Conservation (phyloP, 495 filamentous ascomycete genomes). For the Chaetomium tenue region DNA sequence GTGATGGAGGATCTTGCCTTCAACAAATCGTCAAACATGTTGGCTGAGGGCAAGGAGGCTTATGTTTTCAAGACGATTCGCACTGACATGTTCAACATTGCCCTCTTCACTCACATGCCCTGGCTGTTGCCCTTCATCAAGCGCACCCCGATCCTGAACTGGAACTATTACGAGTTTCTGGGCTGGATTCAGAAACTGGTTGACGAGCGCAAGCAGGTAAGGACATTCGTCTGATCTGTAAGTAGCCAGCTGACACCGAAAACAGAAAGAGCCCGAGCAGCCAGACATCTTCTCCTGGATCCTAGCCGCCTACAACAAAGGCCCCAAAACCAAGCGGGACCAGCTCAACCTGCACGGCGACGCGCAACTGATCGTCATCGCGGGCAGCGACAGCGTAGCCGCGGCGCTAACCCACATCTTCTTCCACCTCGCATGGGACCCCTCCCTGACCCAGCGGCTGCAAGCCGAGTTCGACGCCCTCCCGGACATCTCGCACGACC, state of each 20-base stretch:
- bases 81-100: constrained; percentile 29
- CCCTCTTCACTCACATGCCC: constrained; percentile 28
- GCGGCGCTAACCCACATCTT: constrained; percentile 49
- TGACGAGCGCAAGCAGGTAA: constrained; percentile 31
- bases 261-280: constrained; percentile 38
- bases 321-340: constrained; percentile 37
- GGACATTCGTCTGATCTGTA: neutral
- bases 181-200: constrained; percentile 29
- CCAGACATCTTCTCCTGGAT: constrained; percentile 40
- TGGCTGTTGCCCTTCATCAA: constrained; percentile 30
- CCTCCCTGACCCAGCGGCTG: constrained; percentile 36
- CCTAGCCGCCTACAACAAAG: constrained; percentile 40
- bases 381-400: constrained; percentile 54
- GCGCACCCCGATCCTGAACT: constrained; percentile 23
- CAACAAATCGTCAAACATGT: constrained; percentile 43
- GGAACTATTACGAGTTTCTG: constrained; percentile 26
- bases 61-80: constrained; percentile 29
- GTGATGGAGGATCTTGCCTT: constrained; percentile 55
- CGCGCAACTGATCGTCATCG: constrained; percentile 46
- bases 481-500: constrained; percentile 26
- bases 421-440: constrained; percentile 50
- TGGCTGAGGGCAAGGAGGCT: constrained; percentile 18
- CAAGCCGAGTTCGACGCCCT: constrained; percentile 43
- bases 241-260: neutral
- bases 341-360: constrained; percentile 37